phyloP scores from a whole-genome alignment of 441 rosid species.

The Populus hybrid region DNA sequence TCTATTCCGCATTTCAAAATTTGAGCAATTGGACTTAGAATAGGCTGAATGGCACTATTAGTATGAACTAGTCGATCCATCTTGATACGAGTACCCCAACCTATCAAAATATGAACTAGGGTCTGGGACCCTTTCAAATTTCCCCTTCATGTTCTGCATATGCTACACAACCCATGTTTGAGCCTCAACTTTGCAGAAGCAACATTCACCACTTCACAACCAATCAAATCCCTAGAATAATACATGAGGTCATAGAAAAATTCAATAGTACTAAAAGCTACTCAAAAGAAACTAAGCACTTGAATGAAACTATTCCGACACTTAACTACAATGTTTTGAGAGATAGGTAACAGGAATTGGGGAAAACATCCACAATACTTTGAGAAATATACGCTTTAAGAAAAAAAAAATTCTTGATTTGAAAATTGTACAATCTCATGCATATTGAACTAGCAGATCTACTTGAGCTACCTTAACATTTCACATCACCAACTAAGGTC shows the following conservation, averaged over 20 bases:
- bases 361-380: not conserved
- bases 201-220: not conserved
- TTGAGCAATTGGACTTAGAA: not conserved
- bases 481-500: no score
- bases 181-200: not conserved
- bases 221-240: not conserved
- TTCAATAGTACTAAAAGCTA: not conserved
- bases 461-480: not conserved
- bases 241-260: not conserved
- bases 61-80: not conserved
- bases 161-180: not conserved
- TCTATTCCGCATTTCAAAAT: not conserved
- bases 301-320: not conserved
- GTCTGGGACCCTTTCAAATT: not conserved
- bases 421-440: not conserved
- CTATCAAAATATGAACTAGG: not conserved
- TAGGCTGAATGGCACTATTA: not conserved
- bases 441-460: slow-evolving; percentile 1
- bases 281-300: not conserved
- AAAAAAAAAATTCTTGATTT: not conserved
- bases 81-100: not conserved
- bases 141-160: not conserved
- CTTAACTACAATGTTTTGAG: not conserved
- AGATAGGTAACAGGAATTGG: not conserved
- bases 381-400: no score